These are phyloP conservation scores for Torulaspora microellipsoides DNA, from an alignment of 805 yeast genomes.

Conservation along the genomic window DNA sequence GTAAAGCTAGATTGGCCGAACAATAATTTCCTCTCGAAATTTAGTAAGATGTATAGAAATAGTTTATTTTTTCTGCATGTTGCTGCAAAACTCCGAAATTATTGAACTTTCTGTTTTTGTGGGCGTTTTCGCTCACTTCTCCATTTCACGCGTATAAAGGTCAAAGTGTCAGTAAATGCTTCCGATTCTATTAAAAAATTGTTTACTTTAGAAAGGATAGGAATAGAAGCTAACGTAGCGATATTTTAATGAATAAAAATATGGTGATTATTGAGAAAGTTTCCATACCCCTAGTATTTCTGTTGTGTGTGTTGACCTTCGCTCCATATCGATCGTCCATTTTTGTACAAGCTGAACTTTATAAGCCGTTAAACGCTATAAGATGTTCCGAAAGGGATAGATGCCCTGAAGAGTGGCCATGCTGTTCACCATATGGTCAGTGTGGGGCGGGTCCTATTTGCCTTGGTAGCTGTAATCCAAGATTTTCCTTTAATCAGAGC, in stretches of 20 bases:
- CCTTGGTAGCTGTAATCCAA: conserved; percentile 85
- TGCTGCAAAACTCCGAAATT: too few relatives aligned
- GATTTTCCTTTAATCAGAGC: conserved; percentile 54
- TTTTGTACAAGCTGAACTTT: conserved; percentile 15
- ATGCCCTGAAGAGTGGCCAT: conserved; percentile 77
- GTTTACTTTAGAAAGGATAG: too few relatives aligned
- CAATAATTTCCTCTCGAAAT: conserved; percentile 1
- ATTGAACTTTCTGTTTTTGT: too few relatives aligned
- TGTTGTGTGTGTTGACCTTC: neutral
- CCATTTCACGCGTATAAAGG: too few relatives aligned
- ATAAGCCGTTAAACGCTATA: conserved; percentile 24
- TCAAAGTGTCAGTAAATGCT: too few relatives aligned
- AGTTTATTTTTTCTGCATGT: too few relatives aligned
- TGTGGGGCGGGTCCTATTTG: conserved; percentile 77
- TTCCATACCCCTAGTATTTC: neutral
- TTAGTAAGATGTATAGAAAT: too few relatives aligned
- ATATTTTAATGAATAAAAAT: too few relatives aligned
- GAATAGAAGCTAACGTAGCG: too few relatives aligned
- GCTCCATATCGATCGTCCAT: neutral
- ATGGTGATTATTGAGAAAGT: too few relatives aligned
- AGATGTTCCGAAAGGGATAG: conserved; percentile 19
- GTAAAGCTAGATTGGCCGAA: conserved; percentile 2
- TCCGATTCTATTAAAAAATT: too few relatives aligned
- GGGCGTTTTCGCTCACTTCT: too few relatives aligned
- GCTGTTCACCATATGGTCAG: conserved; percentile 82